Evolutionary conservation across 257 asterid species (phyloP).

Genomic region (Rauvolfia tetraphylla): DNA sequence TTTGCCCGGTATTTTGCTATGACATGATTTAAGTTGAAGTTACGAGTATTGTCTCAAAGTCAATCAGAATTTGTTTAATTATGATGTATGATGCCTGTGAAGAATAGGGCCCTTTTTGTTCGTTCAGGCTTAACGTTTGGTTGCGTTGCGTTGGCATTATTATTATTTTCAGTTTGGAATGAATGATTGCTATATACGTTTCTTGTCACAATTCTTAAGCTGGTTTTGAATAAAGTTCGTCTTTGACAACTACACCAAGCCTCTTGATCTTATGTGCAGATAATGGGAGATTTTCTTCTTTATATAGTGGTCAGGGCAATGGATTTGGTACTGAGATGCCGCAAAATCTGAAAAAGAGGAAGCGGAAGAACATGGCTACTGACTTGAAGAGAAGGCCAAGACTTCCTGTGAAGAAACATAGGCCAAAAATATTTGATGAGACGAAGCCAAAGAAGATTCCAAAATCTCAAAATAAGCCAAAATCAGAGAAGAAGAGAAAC

Average conservation of each 20-base stretch:
- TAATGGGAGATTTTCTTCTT: neutral
- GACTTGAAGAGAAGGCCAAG: neutral
- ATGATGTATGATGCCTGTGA: too few species aligned
- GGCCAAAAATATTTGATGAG: slow-evolving; percentile 3
- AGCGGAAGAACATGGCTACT: neutral
- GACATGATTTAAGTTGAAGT: too few species aligned
- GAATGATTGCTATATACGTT: neutral
- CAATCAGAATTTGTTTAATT: too few species aligned
- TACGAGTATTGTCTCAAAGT: too few species aligned
- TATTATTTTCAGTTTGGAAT: neutral
- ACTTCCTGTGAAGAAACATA: neutral
- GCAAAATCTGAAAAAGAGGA: neutral
- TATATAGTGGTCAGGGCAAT: neutral
- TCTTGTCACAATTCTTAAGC: neutral
- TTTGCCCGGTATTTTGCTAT: too few species aligned
- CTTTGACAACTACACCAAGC: neutral
- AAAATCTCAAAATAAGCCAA: neutral
- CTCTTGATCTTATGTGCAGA: neutral
- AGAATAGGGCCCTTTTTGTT: neutral
- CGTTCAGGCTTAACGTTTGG: too few species aligned
- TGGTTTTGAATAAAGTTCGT: neutral
- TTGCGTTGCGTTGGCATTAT: neutral
- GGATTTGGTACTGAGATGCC: neutral
- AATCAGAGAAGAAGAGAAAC: neutral
- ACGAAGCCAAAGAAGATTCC: neutral